Evolutionary conservation across 257 asterid genomes (phyloP), one percentile per base, ranked within the genome.

Genomic region (Solanum pinnatisectum): DNA sequence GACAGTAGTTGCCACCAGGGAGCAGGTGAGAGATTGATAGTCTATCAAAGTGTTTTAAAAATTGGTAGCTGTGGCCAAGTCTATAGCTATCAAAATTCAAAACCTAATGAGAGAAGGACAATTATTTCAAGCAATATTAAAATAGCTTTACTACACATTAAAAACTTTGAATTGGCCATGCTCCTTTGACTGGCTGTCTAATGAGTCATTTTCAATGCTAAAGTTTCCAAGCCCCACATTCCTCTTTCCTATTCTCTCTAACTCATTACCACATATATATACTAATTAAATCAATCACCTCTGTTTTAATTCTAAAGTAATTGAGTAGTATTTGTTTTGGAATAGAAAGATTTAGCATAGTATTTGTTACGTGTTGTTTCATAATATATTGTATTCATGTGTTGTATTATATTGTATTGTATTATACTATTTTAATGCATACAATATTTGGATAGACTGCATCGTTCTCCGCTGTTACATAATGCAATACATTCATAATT

Each of bases 91-190:
- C 42, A 67, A 68, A 79, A 56, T 56, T 56, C 63, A 56, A 56
- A 56, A 3, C 35, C 88, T 86, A 86, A 67, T 36, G 22, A 39
- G 36, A 39, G 70, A 20, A 68, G 63, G 81, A 40, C 83, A 86
- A 86, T 86, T 86, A 86, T 86, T 86, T 86, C 46, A 86, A 86
- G 87, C 82, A 85, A 85, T 65, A 85, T 85, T 85, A 40, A 85
- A 67, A 81, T n/a, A 16, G n/a, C 83, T 86, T 86, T 86, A 44
- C 44, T 86, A 52, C 65, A 46, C 65, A 86, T 81, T 81, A 46
- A 79, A 37, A 82, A 30, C 85, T 82, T 32, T 71, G 40, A 86
- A 67, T 70, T 30, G 42, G 49, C 71, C 67, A 65, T 86, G 83
- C 83, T 70, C 83, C 88, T 86, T 86, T 86, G 88, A 86, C 88